Base-by-base conservation (phyloP, 305 asterid genomes). In the Salvia sclarea region DNA sequence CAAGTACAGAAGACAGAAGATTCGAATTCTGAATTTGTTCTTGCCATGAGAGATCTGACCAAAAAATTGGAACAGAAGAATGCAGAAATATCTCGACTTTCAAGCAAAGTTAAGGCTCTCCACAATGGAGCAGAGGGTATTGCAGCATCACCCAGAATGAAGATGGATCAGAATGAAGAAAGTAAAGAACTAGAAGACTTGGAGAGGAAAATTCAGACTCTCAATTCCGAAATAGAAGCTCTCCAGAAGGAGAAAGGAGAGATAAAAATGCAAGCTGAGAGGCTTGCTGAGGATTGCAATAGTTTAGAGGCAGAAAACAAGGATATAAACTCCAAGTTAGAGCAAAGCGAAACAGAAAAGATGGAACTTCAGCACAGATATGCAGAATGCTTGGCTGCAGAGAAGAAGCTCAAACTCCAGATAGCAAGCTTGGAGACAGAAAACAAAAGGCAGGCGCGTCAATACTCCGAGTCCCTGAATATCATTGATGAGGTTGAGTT, bases 1-100 rank as follows among this genome's bases (percentile, higher is more conserved):
- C 85, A 85, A 38, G 71, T 90, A 66, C 96, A 88, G 80, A 83
- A 88, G 77, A 75, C 91, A 16, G 96, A 93, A 79, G 98, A 93
- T 76, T 86, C 92, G 18, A 86, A 90, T 80, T 88, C 96, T 43
- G 98, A 93, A 80, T 81, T 82, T 41, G 89, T 90, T 77, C 87
- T 90, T 24, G 78, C 92, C 60, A 72, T 88, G 78, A 81, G 89
- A 74, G 98, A 90, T 79, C 95, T 90, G 66, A 83, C 69, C 76
- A 84, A 82, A 66, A 82, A 76, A 76, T 69, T 93, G 84, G 90
- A 88, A 60, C 85, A 82, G 64, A 93, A 88, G 72, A 78, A 87
- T 71, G 59, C 75, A 81, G 95, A 90, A 64, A 79, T 85, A 50
- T 75, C 85, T 71, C 78, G 75, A 74, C 93, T 88, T 76, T 78